Evolutionary conservation across 169 alveolate genomes (phyloP), one percentile per base, ranked within the genome.

Genomic region (Babesia divergens): DNA sequence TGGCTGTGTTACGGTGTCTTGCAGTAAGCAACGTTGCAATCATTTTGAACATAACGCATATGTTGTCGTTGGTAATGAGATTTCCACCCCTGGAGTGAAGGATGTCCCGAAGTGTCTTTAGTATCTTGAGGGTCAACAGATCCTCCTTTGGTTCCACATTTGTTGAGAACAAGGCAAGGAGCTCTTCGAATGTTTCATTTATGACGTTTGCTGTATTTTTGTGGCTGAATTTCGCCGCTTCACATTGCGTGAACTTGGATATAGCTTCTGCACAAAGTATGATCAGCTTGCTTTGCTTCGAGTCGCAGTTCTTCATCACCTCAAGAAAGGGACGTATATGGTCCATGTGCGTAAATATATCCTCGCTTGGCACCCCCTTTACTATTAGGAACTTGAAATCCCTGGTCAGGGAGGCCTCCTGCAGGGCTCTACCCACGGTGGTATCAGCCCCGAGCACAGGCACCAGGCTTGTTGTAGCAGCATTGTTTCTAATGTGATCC

Each of bases 381-480:
- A 56, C 49, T 4, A 65, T 49, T 22, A 77, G 70, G 32, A 22
- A 29, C 68, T 68, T 77, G 64, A 77, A 77, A 54, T 34, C 47
- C 65, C 70, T 66, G 31, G 65, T 77, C 43, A 77, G 40, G 13
- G 60, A 28, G 20, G 53, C 46, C 24, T 77, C 86, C 37, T 68
- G 70, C 46, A 62, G 35, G 20, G 80, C 54, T 58, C 51, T 77
- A 9, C 52, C 60, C 0, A 32, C 22, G 49, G 72, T 24, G 37
- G 46, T 44, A 38, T 77, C 86, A 6, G 75, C n/a, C 22, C 86
- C 86, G n/a, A 77, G 67, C 6, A 67, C 71, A 1, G 86, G 86
- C 22, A 77, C 86, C 29, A 67, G 52, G 66, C 71, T 77, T 11
- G 77, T 47, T n/a, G 76, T 77, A 20, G 51, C 38, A 3, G 74